These are phyloP conservation scores for Erysimum cheiri DNA, from an alignment of 441 rosid genomes.

Conservation along the genomic window DNA sequence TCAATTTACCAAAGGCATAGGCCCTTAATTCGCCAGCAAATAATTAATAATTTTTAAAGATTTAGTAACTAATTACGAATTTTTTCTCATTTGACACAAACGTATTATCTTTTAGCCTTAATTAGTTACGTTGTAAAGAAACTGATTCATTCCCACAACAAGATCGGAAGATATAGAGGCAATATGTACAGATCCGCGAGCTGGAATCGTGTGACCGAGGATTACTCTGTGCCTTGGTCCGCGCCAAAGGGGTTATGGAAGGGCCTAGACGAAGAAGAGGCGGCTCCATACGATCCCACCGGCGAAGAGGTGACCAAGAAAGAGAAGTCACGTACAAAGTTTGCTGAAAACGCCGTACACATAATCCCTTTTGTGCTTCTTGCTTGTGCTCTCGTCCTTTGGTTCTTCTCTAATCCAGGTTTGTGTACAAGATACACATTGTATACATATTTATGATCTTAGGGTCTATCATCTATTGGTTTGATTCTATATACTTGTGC, in stretches of 20 bases:
- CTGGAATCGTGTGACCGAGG: slow-evolving; percentile 67
- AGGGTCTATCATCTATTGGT: not conserved
- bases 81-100: not conserved
- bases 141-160: slow-evolving; percentile 8
- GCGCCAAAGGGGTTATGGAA: slow-evolving; percentile 49
- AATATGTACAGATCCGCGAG: slow-evolving; percentile 77
- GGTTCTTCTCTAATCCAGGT: slow-evolving; percentile 85
- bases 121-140: not conserved
- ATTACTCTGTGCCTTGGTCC: slow-evolving; percentile 53
- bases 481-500: not conserved
- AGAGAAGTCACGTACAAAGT: slow-evolving; percentile 61
- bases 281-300: slow-evolving; percentile 50
- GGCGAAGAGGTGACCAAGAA: slow-evolving; percentile 55
- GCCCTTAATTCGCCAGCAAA: slow-evolving; percentile 30
- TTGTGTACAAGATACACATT: not conserved
- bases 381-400: slow-evolving; percentile 69
- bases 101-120: not conserved
- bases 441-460: slow-evolving; percentile 1
- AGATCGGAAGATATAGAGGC: slow-evolving; percentile 9
- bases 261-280: slow-evolving; percentile 51
- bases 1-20: slow-evolving; percentile 23
- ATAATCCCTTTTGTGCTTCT: slow-evolving; percentile 76
- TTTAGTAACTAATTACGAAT: slow-evolving; percentile 1
- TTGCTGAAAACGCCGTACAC: slow-evolving; percentile 79
- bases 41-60: not conserved